Evolutionary conservation across 371 early-diverging fungal genomes (phyloP), one percentile per base, ranked within the genome.

Genomic region (Phascolomyces articulosus): DNA sequence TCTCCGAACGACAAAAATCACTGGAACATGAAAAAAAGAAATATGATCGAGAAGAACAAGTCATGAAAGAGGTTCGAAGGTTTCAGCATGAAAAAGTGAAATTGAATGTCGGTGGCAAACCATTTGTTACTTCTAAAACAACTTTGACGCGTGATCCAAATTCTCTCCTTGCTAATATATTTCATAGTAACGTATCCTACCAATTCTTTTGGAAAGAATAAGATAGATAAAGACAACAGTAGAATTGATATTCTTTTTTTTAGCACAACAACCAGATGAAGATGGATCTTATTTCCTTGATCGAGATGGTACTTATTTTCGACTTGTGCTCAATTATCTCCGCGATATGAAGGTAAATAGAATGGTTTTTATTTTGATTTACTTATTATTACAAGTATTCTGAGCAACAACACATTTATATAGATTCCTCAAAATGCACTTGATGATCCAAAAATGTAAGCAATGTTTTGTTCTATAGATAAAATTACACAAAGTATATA

Each of bases 281-380:
- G 76, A 79, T 40, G 72, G 78, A 29, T 75, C 81, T 7, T 80
- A 74, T 31, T 80, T 80, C 54, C 74, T 80, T 44, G 81, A 80
- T 62, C 70, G 81, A 28, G 81, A 80, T 60, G 60, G 71, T n/a
- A 78, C 78, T 7, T 70, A 76, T 40, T 80, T 80, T 51, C 60
- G 78, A 27, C 54, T 77, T 4, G 70, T 80, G 4, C 57, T 80
- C 24, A 80, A 80, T 53, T 80, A 76, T 55, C 51, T 80, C 18
- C 67, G 81, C 38, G 81, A 80, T 64, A 31, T 72, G 15, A 64
- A 67, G 55, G 80, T 80, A 67, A 55, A 55, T 34, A 23, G 8
- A 3, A 8, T 6, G 27, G 7, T 13, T n/a, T 10, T 0, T 51
- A 51, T 28, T 4, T 21, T 2, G 11, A 11, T 40, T 21, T 40